Base-by-base conservation (phyloP, 2,329 filamentous ascomycete genomes). In the Pestalotiopsis sp. region DNA sequence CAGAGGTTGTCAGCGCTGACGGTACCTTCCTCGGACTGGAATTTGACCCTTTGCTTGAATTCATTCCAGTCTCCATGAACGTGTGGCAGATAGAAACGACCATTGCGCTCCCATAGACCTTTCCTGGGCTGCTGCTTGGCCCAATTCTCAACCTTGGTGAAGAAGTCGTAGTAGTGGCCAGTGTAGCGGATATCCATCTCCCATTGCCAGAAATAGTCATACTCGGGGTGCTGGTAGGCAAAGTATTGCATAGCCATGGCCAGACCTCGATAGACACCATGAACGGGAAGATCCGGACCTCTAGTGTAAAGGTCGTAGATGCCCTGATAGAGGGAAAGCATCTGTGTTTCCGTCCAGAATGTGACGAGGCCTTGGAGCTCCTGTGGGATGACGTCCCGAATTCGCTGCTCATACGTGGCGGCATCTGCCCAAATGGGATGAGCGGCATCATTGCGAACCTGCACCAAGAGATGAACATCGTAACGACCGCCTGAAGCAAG, bases 241-340 rank as follows among this genome's bases (percentile, higher is more conserved):
- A 98, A 98, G 80, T 95, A 93, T 77, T 98, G 95, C 84, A 98
- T 91, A 0, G 95, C 94, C 94, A 98, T 97, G 75, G 94, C 94
- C 11, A 96, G 89, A 67, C 94, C 95, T 66, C 96, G 92, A 81
- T 98, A 98, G 9, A 97, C 94, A 20, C 95, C 95, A 78, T 98
- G 95, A 0, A 97, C 90, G 1, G 93, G 92, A 68, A 97, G 86
- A 65, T 92, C 86, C 1, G 87, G 87, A 0, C 89, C 89, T 17
- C 87, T 85, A 58, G 83, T 82, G 80, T 90, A 94, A 61, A 92
- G 89, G 71, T 97, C 94, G 76, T 94, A 91, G 31, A 97, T 90
- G 63, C 92, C 94, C 66, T 96, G 92, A 80, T 98, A 99, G 74
- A 97, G 87, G 69, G 94, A 89, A 66, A 92, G 86, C 94, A 98